A percentile compares a stretch with the other conserved stretches of the same genome.
These are phyloP conservation scores for Nakazawaea ishiwadae DNA, from an alignment of 805 yeast genomes.

Conservation along the genomic window DNA sequence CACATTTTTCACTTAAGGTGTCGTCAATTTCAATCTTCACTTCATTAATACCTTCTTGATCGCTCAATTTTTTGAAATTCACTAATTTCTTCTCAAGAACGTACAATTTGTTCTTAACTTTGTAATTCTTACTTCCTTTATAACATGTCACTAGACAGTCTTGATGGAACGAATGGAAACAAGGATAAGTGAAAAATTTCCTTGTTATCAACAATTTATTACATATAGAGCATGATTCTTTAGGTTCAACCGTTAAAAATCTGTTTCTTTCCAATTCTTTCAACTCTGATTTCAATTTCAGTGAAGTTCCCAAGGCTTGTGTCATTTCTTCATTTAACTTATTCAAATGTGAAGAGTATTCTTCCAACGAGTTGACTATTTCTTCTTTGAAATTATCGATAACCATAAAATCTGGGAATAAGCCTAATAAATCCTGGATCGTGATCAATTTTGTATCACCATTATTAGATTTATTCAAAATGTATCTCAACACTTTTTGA, in stretches of 20 bases:
- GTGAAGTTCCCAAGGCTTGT: conserved; percentile 57
- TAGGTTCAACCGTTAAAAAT: conserved; percentile 71
- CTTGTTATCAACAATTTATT: conserved; percentile 63
- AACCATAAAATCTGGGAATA: conserved; percentile 79
- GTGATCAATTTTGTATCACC: conserved; percentile 31
- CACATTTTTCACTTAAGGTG: conserved; percentile 59
- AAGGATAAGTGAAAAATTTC: conserved; percentile 79
- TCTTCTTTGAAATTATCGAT: conserved; percentile 83
- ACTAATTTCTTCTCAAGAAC: conserved; percentile 42
- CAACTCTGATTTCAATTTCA: conserved; percentile 58
- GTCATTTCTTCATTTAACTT: conserved; percentile 71
- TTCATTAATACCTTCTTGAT: conserved; percentile 20
- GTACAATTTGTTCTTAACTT: conserved; percentile 58
- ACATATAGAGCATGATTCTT: conserved; percentile 77
- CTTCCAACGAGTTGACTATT: conserved; percentile 72
- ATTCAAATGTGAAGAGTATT: conserved; percentile 61
- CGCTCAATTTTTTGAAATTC: conserved; percentile 12
- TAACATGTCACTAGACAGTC: conserved; percentile 74
- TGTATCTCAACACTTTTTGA: conserved; percentile 29
- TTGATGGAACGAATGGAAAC: conserved; percentile 84
- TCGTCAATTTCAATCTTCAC: conserved; percentile 48
- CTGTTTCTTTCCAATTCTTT: conserved; percentile 41
- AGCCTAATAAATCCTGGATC: conserved; percentile 77
- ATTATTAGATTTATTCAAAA: conserved; percentile 37
- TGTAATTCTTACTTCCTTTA: conserved; percentile 59